Evolutionary conservation across 495 filamentous ascomycete genomes (phyloP).

Genomic region (Amniculicola lignicola): DNA sequence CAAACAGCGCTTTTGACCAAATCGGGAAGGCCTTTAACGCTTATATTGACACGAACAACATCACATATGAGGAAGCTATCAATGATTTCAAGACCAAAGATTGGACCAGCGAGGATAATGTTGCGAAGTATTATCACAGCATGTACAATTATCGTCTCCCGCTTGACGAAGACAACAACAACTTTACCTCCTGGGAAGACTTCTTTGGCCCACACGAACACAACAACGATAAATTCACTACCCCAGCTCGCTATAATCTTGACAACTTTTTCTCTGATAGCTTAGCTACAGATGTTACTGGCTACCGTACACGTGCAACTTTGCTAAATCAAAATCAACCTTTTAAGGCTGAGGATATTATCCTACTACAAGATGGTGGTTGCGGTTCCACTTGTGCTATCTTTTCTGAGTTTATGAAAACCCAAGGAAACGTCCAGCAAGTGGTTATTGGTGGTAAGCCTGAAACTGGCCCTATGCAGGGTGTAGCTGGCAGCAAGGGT

Average conservation of each 20-base stretch:
- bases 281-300: constrained; percentile 16
- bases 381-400: constrained; percentile 33
- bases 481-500: constrained; percentile 28
- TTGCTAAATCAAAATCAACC: constrained; percentile 22
- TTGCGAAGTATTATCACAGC: not conserved
- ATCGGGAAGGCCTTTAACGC: constrained; percentile 5
- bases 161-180: constrained; percentile 11
- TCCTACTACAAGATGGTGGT: constrained; percentile 28
- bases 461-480: constrained; percentile 26
- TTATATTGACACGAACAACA: not conserved
- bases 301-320: constrained; percentile 16
- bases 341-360: constrained; percentile 31
- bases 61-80: constrained; percentile 18
- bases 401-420: constrained; percentile 33
- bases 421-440: constrained; percentile 25
- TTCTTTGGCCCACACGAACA: constrained; percentile 27
- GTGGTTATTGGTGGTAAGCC: constrained; percentile 29
- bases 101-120: not conserved
- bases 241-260: constrained; percentile 16
- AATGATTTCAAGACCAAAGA: constrained; percentile 6
- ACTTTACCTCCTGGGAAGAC: constrained; percentile 26
- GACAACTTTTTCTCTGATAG: constrained; percentile 28
- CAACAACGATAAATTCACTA: constrained; percentile 30
- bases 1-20: constrained; percentile 20
- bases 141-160: constrained; percentile 23